These are phyloP conservation scores for Pichia sp. DNA, from an alignment of 1,139 yeast genomes.

Conservation along the genomic window DNA sequence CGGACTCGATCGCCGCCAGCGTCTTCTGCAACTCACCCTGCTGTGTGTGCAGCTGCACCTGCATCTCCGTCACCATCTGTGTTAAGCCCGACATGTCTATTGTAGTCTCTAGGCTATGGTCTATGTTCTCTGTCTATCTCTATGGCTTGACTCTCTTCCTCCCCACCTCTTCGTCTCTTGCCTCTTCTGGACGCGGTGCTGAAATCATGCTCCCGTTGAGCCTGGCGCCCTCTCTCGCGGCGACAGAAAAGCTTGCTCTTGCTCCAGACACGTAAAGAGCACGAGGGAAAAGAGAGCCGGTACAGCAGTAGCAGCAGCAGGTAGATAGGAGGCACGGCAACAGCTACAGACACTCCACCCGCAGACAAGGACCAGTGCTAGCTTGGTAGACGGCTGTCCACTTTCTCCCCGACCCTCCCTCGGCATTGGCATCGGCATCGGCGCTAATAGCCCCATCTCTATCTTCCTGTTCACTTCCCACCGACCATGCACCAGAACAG, in stretches of 20 bases:
- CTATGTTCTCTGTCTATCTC: not conserved
- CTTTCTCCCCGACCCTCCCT: not conserved
- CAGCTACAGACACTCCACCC: not conserved
- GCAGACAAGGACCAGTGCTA: not conserved
- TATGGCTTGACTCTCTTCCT: not conserved
- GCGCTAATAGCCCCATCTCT: not conserved
- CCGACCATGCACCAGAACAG: not conserved
- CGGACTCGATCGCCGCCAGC: conserved; percentile 11
- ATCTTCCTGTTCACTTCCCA: not conserved
- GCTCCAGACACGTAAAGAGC: not conserved
- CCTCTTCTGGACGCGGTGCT: not conserved
- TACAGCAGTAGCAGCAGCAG: not conserved
- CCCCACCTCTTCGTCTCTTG: not conserved
- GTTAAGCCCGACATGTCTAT: conserved; percentile 8
- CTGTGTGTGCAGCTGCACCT: conserved; percentile 16
- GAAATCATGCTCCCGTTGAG: not conserved
- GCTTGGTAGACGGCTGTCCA: not conserved
- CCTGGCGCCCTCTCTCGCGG: not conserved
- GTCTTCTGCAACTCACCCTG: conserved; percentile 17
- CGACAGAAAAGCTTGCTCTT: not conserved
- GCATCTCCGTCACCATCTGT: conserved; percentile 14
- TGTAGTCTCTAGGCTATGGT: not conserved
- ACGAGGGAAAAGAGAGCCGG: not conserved
- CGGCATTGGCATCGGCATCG: not conserved
- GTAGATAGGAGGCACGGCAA: not conserved